A percentile compares a stretch with the other conserved stretches of the same genome.
Conservation (phyloP, 2,329 filamentous ascomycete genomes). For the Fusarium mundagurra region DNA sequence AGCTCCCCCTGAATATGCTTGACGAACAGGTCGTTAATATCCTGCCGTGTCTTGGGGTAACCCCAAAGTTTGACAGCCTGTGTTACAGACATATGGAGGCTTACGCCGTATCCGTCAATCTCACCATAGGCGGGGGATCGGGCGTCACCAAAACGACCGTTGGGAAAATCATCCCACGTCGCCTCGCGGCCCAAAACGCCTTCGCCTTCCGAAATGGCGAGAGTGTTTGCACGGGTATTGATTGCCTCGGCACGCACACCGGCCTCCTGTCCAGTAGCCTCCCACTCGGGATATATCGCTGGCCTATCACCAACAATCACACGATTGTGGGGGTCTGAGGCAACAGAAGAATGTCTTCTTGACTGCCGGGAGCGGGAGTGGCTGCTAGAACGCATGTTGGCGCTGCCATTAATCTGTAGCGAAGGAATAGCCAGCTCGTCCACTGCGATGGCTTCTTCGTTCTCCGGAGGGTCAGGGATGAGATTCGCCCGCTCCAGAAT, state of each 20-base stretch:
- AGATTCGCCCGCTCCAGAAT: constrained; percentile 88
- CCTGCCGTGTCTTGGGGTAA: constrained; percentile 71
- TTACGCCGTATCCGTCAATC: constrained; percentile 98
- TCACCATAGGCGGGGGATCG: constrained; percentile 94
- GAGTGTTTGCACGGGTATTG: constrained; percentile 82
- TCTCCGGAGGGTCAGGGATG: constrained; percentile 72
- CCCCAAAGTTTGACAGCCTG: constrained; percentile 90
- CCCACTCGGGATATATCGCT: constrained; percentile 69
- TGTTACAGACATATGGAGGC: constrained; percentile 86
- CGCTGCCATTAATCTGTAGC: constrained; percentile 60
- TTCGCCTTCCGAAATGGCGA: constrained; percentile 94
- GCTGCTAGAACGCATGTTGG: constrained; percentile 46
- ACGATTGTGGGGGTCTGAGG: constrained; percentile 86
- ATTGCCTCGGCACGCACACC: constrained; percentile 77
- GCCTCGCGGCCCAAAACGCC: constrained; percentile 90
- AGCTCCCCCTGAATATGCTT: constrained; percentile 83
- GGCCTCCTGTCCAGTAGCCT: constrained; percentile 80
- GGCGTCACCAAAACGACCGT: constrained; percentile 94
- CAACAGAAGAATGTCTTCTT: constrained; percentile 79
- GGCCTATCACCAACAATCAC: constrained; percentile 79
- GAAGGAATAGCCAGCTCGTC: constrained; percentile 48
- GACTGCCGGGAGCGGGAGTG: constrained; percentile 49
- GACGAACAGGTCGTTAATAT: constrained; percentile 84
- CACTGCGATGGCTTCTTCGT: constrained; percentile 62
- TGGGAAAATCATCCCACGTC: constrained; percentile 98